phyloP scores from a whole-genome alignment of 1,284 basidiomycete genomes.

The Porodaedalea pini region DNA sequence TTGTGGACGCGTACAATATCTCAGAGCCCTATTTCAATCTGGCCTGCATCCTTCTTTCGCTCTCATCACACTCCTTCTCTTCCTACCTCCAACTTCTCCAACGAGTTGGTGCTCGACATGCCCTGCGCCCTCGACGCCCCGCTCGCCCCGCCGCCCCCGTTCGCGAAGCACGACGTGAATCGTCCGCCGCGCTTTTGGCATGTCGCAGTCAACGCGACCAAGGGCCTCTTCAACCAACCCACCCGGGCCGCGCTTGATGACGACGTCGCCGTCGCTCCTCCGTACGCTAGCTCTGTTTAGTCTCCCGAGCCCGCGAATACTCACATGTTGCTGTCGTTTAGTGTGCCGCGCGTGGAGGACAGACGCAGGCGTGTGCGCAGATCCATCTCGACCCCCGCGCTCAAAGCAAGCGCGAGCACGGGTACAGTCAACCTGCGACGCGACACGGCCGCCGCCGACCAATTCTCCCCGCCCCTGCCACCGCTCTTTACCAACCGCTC shows the following conservation, averaged over 20 bases:
- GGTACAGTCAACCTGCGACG: background rate
- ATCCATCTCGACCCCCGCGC: conserved; percentile 16
- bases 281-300: background rate
- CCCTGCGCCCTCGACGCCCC: background rate
- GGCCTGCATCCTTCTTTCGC: conserved; percentile 2
- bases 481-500: conserved; percentile 10
- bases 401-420: conserved; percentile 1
- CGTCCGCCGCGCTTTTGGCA: conserved; percentile 13
- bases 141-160: background rate
- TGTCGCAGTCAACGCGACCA: conserved; percentile 17
- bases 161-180: conserved; percentile 5
- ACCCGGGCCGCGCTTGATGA: background rate
- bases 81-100: conserved; percentile 3
- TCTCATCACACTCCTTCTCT: conserved; percentile 15
- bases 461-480: conserved; percentile 4
- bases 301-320: background rate
- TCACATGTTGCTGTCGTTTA: background rate
- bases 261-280: background rate
- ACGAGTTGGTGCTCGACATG: background rate
- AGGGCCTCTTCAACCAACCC: conserved; percentile 17
- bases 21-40: conserved; percentile 2
- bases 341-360: conserved; percentile 4
- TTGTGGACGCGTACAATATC: too few relatives aligned
- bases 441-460: background rate
- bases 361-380: conserved; percentile 1